Base-by-base conservation (phyloP, 2,329 filamentous ascomycete genomes). In the Pseudogymnoascus sp. region DNA sequence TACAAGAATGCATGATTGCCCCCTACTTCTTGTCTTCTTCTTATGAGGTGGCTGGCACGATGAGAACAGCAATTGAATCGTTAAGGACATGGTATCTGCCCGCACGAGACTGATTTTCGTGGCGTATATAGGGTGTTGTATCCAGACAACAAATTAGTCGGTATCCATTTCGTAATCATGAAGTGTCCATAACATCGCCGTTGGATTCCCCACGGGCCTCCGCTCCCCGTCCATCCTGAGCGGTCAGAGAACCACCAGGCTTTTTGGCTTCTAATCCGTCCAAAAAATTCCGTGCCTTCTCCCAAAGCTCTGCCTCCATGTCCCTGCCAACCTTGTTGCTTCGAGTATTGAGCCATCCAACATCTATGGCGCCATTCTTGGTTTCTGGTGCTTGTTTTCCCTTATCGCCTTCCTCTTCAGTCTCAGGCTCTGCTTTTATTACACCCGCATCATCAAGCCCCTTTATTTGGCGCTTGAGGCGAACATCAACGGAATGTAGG, bases 281-380 rank as follows among this genome's bases (percentile, higher is more conserved):
- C 42, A 89, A 72, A 66, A 88, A 80, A 53, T 75, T 76, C 69
- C 79, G 83, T 42, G 84, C 82, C 68, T 83, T 82, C 35, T 79
- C 81, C 85, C 93, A 88, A 50, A 96, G 77, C 76, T 97, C 91
- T 1, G 84, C 84, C 72, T 96, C 91, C 81, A 93, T 95, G 67
- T 91, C 88, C 70, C 87, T 84, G 64, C 90, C 90, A 21, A 96
- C 89, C 67, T 88, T 88, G 67, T 90, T 88, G 66, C 90, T 91
- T 64, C 91, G 83, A 70, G 90, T 93, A 73, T 97, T 97, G 70
- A 97, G 76, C 85, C 90, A 93, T 33, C 93, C 93, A 13, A 96
- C 87, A 72, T 97, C 93, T 62, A 97, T 79, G 17, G 61, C 36
- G 28, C 77, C 78, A 9, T 83, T 83, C 35, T 85, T 10, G 71